Base-by-base conservation (phyloP, 257 asterid species). In the Solanum bulbocastanum region DNA sequence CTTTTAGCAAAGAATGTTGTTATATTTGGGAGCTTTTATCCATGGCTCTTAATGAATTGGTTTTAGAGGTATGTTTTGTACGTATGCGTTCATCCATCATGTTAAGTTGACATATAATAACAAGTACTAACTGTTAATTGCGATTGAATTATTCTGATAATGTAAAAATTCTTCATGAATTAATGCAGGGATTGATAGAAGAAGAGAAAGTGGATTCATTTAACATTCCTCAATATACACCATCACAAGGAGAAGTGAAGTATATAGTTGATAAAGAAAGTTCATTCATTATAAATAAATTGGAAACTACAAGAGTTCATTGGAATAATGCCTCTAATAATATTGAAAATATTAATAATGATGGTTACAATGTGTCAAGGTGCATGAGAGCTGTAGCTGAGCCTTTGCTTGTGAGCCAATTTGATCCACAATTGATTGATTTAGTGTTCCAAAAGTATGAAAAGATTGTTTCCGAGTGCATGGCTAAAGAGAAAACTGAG, bases 341-440 rank as follows among this genome's bases (percentile, higher is more conserved):
- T 22, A 87, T 37, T 11, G 35, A 52, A 10, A 74, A 14, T 18
- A 13, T 9, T 9, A 60, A 46, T 2, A 90, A 88, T 2, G 87
- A 84, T 56, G 96, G 93, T 12, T 93, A 91, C 86, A 78, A 83
- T 40, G 93, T 94, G 20, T 88, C 95, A 3, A 87, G 83, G 37
- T 93, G 96, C 90, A 91, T 95, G 91, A 91, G 98, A 87, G 92
- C 97, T 3, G 95, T 94, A 87, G 92, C 92, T 3, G 98, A 95
- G 83, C 93, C 98, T 4, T 42, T 95, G 89, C 73, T 94, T 73
- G 88, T 90, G 27, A 88, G 87, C n/a, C 98, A 94, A 85, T 94
- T 95, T 49, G 95, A 93, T 5, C 89, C 88, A 13, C 56, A 62
- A 3, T 44, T 92, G 44, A 91, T 95, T 1, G 98, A 94, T 32